A percentile compares a stretch with the other conserved stretches of the same genome.
These are phyloP conservation scores for Gnomoniopsis smithogilvyi DNA, from an alignment of 2,329 filamentous ascomycete species.

Conservation along the genomic window DNA sequence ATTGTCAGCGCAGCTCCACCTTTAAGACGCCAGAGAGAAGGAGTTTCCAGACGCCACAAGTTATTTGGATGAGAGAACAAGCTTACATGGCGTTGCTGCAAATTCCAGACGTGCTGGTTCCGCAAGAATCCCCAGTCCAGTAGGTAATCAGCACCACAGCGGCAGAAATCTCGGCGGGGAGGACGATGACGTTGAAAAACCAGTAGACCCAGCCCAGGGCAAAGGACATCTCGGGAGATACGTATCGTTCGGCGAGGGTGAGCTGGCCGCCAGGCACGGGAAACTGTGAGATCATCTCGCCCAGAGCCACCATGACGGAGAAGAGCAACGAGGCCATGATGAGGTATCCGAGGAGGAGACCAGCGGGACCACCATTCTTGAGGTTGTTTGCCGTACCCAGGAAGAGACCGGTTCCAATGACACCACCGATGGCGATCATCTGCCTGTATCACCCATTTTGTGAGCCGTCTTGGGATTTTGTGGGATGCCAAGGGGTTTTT, in stretches of 20 bases:
- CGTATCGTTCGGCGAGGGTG: constrained; percentile 14
- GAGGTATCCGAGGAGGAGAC: constrained; percentile 1
- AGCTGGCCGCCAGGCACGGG: constrained; percentile 17
- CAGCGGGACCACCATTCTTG: constrained; percentile 11
- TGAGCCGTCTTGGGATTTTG: neutral
- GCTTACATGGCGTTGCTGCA: constrained; percentile 16
- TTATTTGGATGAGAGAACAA: neutral
- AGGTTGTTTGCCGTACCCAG: constrained; percentile 11
- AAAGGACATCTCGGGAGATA: constrained; percentile 12
- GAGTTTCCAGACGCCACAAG: neutral
- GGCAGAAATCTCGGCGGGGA: constrained; percentile 17
- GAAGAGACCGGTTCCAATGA: constrained; percentile 18
- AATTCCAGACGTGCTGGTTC: constrained; percentile 17
- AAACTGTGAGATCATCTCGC: constrained; percentile 17
- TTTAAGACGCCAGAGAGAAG: too few relatives aligned
- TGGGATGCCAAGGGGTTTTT: neutral
- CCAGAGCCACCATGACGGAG: constrained; percentile 11
- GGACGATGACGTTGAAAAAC: constrained; percentile 13
- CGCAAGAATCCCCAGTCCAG: constrained; percentile 10
- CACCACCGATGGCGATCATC: constrained; percentile 17
- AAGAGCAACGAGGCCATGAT: constrained; percentile 22
- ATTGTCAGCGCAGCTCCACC: neutral
- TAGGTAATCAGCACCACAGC: constrained; percentile 15
- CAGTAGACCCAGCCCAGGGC: constrained; percentile 17
- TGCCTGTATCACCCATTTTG: neutral